Evolutionary conservation across 2,329 filamentous ascomycete species (phyloP), one percentile per base, ranked within the genome.

Genomic region (Scedosporium apiospermum): DNA sequence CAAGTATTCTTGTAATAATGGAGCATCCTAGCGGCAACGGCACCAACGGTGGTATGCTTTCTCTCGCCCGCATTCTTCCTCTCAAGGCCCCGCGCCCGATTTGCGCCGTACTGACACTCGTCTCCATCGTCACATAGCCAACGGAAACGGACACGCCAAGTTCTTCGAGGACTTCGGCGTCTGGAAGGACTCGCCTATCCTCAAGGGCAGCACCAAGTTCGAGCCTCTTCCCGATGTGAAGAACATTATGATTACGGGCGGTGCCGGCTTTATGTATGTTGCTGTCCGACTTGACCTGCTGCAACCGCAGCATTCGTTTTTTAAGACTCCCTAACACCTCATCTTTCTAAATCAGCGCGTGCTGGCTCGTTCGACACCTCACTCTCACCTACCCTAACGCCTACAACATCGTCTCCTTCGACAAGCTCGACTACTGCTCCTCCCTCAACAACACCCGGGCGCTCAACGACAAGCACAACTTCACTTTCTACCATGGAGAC

Each of bases 231-330:
- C 81, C 26, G 85, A 88, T 73, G 85, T 90, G 62, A 88, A 84
- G 74, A 93, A 91, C 70, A 92, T 93, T 68, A 87, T 93, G 82
- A 83, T 95, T 66, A 93, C 90, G 21, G 90, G 90, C 59, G 90
- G 90, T 62, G 90, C 89, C 65, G 90, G 90, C 68, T 95, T 95
- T 79, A 93, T 93, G 89, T 91, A 79, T 74, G 87, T 75, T 65
- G 23, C 49, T 18, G 14, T 34, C 44, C 7, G n/a, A 58, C 10
- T 12, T 23, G 14, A 10, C 49, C 34, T 49, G 34, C 34, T 1
- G 34, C 34, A 38, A 12, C 34, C 10, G 34, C 34, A 38, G 10
- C 34, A 12, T 38, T 38, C 34, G 9, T 38, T 12, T 38, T 38
- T 38, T 10, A 38, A 38, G 10, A 12, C 3, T 38, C 3, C 12